phyloP scores from a whole-genome alignment of 1,284 basidiomycete species.

The Peniophora sp. region DNA sequence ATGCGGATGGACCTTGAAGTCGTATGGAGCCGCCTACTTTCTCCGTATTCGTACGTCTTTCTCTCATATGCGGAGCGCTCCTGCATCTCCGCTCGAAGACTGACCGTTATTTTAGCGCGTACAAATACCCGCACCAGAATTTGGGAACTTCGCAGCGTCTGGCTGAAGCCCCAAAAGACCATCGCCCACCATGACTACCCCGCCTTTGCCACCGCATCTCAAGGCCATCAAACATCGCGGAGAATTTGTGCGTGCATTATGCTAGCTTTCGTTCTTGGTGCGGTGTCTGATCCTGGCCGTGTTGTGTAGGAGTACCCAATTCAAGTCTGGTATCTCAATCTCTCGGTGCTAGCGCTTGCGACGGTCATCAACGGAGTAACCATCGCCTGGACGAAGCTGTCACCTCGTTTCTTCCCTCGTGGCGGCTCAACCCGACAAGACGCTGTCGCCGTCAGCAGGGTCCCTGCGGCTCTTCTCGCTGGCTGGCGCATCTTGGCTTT shows the following conservation, averaged over 20 bases:
- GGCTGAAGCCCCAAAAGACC: too few relatives aligned
- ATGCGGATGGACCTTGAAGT: too few relatives aligned
- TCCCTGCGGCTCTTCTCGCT: slow-evolving; percentile 17
- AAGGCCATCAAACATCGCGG: slow-evolving; percentile 6
- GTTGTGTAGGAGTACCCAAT: slow-evolving; percentile 17
- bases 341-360: slow-evolving; percentile 14
- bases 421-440: slow-evolving; percentile 5
- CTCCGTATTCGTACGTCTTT: too few relatives aligned
- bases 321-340: slow-evolving; percentile 17
- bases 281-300: not conserved
- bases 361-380: slow-evolving; percentile 14
- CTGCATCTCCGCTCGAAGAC: too few relatives aligned
- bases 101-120: too few relatives aligned
- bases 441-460: slow-evolving; percentile 9
- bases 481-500: slow-evolving; percentile 19
- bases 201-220: slow-evolving; percentile 1
- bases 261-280: not conserved
- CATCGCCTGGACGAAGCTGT: slow-evolving; percentile 14
- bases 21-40: too few relatives aligned
- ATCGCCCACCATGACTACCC: not conserved
- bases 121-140: too few relatives aligned
- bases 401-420: not conserved
- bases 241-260: slow-evolving; percentile 4
- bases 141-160: too few relatives aligned
- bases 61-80: too few relatives aligned